These are phyloP conservation scores for Asclepias syriaca DNA, from an alignment of 257 asterid species.

Conservation along the genomic window DNA sequence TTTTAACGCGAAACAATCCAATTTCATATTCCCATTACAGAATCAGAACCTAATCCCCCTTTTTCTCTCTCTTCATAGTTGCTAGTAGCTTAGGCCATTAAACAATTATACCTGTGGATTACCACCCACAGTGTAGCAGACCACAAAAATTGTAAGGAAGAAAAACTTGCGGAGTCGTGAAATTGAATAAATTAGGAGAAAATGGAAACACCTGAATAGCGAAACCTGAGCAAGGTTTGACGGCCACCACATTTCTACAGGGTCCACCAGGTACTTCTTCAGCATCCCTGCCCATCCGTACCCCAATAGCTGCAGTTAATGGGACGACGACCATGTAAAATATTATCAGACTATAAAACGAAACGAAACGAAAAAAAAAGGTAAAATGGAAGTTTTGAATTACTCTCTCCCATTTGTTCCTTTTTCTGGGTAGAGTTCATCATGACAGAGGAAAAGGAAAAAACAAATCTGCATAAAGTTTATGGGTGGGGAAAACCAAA, in stretches of 20 bases:
- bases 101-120: background rate
- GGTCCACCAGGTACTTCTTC: slow-evolving; percentile 80
- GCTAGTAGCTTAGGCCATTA: background rate
- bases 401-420: too few species aligned
- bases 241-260: slow-evolving; percentile 99
- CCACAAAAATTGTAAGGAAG: background rate
- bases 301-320: slow-evolving; percentile 63
- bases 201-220: slow-evolving; percentile 49
- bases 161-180: background rate
- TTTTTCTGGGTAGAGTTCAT: background rate
- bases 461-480: background rate
- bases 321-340: background rate
- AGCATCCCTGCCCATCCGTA: slow-evolving; percentile 99
- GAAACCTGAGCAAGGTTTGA: slow-evolving; percentile 96
- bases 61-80: background rate
- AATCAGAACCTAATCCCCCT: background rate
- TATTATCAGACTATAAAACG: too few species aligned
- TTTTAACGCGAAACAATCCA: background rate
- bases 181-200: background rate
- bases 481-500: background rate
- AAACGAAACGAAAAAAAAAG: too few species aligned
- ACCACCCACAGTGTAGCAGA: background rate
- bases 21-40: background rate
- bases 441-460: background rate
- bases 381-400: too few species aligned